phyloP scores from a whole-genome alignment of 441 rosid genomes.

The Viola pubescens region DNA sequence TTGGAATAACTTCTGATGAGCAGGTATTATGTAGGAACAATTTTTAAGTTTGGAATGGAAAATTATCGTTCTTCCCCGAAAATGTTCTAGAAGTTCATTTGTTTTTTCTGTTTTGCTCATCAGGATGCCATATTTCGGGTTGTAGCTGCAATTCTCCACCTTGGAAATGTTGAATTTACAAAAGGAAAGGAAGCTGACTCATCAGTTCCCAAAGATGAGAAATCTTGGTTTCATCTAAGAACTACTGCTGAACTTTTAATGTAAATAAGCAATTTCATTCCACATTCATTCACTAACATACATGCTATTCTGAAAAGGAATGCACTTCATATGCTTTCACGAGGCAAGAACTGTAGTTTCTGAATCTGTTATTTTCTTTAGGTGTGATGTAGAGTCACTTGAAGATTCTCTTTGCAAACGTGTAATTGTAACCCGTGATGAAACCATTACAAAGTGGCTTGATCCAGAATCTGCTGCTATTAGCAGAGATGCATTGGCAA shows the following conservation, averaged over 20 bases:
- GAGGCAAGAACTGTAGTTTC: constrained; percentile 13
- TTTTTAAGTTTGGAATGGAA: not conserved
- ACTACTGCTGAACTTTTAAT: constrained; percentile 83
- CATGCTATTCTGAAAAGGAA: constrained; percentile 10
- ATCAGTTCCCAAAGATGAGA: constrained; percentile 83
- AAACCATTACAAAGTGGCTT: constrained; percentile 90
- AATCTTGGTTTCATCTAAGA: constrained; percentile 73
- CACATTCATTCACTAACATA: constrained; percentile 4
- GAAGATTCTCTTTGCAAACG: constrained; percentile 97
- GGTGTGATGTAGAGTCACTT: constrained; percentile 77
- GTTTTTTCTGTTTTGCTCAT: constrained; percentile 15
- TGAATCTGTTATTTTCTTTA: constrained; percentile 27
- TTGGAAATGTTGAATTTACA: constrained; percentile 84
- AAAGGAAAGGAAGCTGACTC: constrained; percentile 90
- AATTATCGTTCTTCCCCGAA: constrained; percentile 9
- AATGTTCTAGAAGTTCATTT: constrained; percentile 11
- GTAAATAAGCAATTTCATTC: constrained; percentile 33
- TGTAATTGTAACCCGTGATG: constrained; percentile 94
- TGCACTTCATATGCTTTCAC: constrained; percentile 9
- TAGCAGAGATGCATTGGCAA: constrained; percentile 94
- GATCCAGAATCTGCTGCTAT: constrained; percentile 85
- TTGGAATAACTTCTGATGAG: constrained; percentile 77
- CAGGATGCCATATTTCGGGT: constrained; percentile 88
- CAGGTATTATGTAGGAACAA: constrained; percentile 46
- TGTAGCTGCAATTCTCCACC: constrained; percentile 93